A percentile compares a stretch with the other conserved stretches of the same genome.
These are phyloP conservation scores for Selaginella moellendorffii DNA, from an alignment of 75 land plant species.

Conservation along the genomic window DNA sequence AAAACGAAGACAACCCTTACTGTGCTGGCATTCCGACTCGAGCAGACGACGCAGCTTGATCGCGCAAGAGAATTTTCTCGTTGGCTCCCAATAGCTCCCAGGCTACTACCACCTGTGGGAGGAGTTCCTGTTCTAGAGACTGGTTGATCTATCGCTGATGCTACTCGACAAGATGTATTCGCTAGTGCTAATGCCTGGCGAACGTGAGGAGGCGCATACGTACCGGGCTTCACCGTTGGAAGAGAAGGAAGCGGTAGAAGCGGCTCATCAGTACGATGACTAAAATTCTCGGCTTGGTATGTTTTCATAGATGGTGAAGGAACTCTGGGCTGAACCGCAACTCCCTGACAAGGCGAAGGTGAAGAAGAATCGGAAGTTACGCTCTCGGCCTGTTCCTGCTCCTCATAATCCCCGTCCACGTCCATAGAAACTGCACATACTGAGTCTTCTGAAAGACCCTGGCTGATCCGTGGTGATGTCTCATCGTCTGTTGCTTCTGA, in stretches of 20 bases:
- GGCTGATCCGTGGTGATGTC: too few relatives aligned
- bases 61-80: not conserved
- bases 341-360: not conserved
- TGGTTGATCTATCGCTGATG: not conserved
- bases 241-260: too few relatives aligned
- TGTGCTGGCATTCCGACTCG: not conserved
- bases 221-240: not conserved
- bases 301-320: not conserved
- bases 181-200: conserved; percentile 4
- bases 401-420: too few relatives aligned
- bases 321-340: not conserved
- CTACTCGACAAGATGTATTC: conserved; percentile 3
- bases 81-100: not conserved
- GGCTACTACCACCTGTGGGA: too few relatives aligned
- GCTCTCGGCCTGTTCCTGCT: too few relatives aligned
- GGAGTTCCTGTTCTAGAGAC: not conserved
- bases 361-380: too few relatives aligned
- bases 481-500: not conserved
- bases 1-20: not conserved
- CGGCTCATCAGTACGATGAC: too few relatives aligned
- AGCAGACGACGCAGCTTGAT: not conserved
- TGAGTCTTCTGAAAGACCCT: too few relatives aligned
- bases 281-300: too few relatives aligned
- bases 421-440: too few relatives aligned
- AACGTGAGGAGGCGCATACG: conserved; percentile 22